Base-by-base conservation (phyloP, 2,329 filamentous ascomycete species). In the Apiospora koreana region DNA sequence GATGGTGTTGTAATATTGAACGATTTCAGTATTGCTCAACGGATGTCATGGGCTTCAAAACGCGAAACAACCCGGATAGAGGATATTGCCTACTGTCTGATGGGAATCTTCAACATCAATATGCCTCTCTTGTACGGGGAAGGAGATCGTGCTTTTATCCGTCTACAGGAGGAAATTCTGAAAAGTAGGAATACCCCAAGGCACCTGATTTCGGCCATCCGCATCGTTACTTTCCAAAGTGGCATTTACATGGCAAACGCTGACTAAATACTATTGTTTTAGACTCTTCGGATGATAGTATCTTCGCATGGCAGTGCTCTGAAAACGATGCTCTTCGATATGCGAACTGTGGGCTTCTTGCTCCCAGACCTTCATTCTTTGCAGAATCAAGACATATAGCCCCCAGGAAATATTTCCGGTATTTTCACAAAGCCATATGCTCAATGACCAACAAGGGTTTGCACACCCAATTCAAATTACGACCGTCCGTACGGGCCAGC, bases 61-160 rank as follows among this genome's bases (percentile, higher is more conserved):
- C 50, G 69, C 2, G 23, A 28, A 21, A 70, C 69, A 28, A 70
- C 69, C 7, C 45, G 69, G 28, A 12, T 41, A 18, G 66, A 70
- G 18, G 69, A 70, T 23, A 54, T 64, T 42, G 69, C 69, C 3
- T 70, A 70, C 43, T 68, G 69, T 31, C 54, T 70, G 50, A 48
- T 70, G 50, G 69, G 69, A 3, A 65, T 68, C 23, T 68, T 70
- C 42, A n/a, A 64, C 23, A 48, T 70, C 65, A 68, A 70, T 35
- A 70, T 70, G 69, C 69, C 69, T 12, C 54, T 70, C 16, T 28
- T 70, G 10, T 70, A 70, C 35, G 65, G 69, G 9, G 69, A 70
- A 42, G 69, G 69, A 10, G 16, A 38, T 7, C 41, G 41, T 5
- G 69, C 69, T 10, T 68, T 70, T 28, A n/a, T 35, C 5, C 66